Evolutionary conservation across 108 stramenopile genomes (phyloP), one percentile per base, ranked within the genome.

Genomic region (Schizochytrium sp.): DNA sequence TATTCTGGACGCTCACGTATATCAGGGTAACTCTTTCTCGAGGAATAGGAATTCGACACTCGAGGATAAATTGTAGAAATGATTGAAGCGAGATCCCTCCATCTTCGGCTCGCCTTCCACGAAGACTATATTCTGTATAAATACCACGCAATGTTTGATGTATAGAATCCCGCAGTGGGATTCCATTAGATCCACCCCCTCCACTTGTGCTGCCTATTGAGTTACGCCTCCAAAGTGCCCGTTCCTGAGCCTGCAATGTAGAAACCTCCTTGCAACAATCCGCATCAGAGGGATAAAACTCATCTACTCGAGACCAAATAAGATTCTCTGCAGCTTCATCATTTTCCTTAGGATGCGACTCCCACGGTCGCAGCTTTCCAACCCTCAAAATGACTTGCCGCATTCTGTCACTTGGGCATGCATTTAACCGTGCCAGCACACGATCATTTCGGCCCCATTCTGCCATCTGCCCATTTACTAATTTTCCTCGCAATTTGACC

Each of bases 331-430:
- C 28, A n/a, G 59, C 2, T n/a, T 17, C 59, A 60, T 17, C 1
- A n/a, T 60, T 60, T 1, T 60, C 19, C 28, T 60, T 17, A 17
- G 19, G 17, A n/a, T 60, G 19, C 59, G 17, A 53, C 76, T 83
- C 76, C 76, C 76, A 83, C 5, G 76, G 50, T 8, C 76, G 76
- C 45, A 83, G 76, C 45, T 38, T n/a, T 8, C 15, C 10, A 38
- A 55, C 53, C 3, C 40, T 83, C 50, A 83, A 53, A 10, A 83
- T 53, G 12, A 83, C 53, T 28, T 55, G 47, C 10, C 76, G 76
- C 76, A 83, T 49, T 28, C 2, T 5, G 28, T 83, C 76, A 28
- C 76, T 83, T 49, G 76, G 76, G 28, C 76, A 83, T 28, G 76
- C 76, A 28, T 55, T 50, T 13, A 83, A 53, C 15, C 53, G 76